Base-by-base conservation (phyloP, 108 stramenopile species). In the Cylindrotheca fusiformis region DNA sequence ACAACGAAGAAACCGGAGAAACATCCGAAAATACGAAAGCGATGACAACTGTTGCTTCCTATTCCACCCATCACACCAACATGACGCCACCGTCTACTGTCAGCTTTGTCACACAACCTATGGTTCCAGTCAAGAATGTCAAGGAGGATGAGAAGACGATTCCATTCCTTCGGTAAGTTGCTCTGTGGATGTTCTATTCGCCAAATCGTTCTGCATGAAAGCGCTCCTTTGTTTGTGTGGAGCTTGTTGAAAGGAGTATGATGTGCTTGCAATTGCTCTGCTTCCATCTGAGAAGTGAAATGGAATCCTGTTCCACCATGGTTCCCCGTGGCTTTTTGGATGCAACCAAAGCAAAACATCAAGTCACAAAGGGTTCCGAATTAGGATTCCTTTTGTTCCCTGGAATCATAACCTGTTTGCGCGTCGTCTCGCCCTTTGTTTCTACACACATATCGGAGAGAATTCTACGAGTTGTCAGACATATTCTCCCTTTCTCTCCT, bases 151-250 rank as follows among this genome's bases (percentile, higher is more conserved):
- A 78, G 55, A 82, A 72, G 53, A 78, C 77, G 0, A 78, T 82
- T 66, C 81, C 81, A 32, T 82, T 82, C 55, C 60, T 82, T 50
- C 67, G 81, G 81, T 82, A 54, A 82, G 81, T 58, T 57, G 25
- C 18, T 17, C 14, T 25, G 19, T 32, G 57, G 56, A 14, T 21
- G 21, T 63, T 41, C 24, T 41, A 28, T 46, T 29, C 14, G 31
- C 28, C 25, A 4, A 52, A 2, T 46, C 18, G 36, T 55, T 31
- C 45, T n/a, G 22, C 24, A 17, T 18, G 60, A 32, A 19, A 0
- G 55, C 6, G 23, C 46, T 31, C 20, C 24, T 61, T 26, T 65
- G 28, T 18, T 33, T 17, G 28, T 2, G 20, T 1, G 4, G 52
- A 20, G 29, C 23, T 12, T 2, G 12, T 28, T 32, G 28, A n/a